Evolutionary conservation across 345 rosid genomes (phyloP).

Genomic region (Chamaenerion angustifolium): DNA sequence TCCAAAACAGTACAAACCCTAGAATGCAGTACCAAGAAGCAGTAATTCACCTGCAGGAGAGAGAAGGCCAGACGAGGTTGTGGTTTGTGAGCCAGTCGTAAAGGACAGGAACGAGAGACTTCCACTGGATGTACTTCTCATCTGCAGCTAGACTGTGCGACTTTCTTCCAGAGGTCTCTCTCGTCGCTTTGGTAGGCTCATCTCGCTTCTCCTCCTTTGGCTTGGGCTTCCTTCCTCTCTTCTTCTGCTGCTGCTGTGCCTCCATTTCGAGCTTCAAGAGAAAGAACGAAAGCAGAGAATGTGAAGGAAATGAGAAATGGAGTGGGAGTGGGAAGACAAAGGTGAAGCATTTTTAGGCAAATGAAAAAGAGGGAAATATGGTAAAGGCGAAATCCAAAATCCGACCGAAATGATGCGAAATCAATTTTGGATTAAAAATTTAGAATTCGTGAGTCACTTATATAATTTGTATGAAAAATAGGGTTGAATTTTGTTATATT

Average conservation of each 20-base stretch:
- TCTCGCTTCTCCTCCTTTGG: constrained; percentile 58
- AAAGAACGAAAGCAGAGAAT: background rate
- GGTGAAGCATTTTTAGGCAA: background rate
- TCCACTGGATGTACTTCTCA: constrained; percentile 92
- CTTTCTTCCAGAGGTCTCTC: constrained; percentile 18
- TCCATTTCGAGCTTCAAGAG: constrained; percentile 15
- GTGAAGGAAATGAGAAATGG: background rate
- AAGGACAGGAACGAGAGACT: constrained; percentile 83
- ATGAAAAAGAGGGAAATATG: too few species aligned
- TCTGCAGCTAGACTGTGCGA: constrained; percentile 40
- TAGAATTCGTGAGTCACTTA: too few species aligned
- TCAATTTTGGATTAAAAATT: too few species aligned
- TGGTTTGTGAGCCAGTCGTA: constrained; percentile 99
- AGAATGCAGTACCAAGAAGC: constrained; percentile 17
- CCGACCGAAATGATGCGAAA: too few species aligned
- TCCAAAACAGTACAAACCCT: background rate
- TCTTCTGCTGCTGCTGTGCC: constrained; percentile 32
- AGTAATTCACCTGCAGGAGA: constrained; percentile 74
- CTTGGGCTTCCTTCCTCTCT: constrained; percentile 91
- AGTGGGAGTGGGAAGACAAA: background rate
- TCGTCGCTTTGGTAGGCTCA: constrained; percentile 9
- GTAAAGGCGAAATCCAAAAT: too few species aligned
- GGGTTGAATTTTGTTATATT: too few species aligned
- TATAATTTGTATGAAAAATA: too few species aligned
- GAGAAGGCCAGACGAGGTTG: constrained; percentile 99